Base-by-base conservation (phyloP, 768 basidiomycete species). In the Trametes cinnabarina region DNA sequence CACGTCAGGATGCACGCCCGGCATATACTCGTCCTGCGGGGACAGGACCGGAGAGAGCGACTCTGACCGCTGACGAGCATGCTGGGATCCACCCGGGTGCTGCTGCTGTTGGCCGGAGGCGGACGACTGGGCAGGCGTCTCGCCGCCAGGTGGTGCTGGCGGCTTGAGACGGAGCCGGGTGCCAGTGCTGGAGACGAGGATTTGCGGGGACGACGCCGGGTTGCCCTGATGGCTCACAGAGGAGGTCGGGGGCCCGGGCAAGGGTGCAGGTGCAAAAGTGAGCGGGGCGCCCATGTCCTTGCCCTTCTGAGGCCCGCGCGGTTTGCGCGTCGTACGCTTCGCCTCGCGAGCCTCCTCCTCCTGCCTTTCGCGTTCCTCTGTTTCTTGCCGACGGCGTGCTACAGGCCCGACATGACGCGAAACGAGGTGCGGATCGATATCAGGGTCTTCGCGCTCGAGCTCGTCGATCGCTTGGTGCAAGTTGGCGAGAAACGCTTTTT, bases 161-260 rank as follows among this genome's bases (percentile, higher is more conserved):
- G 81, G 78, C 57, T 81, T 82, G 54, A 82, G 73, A 55, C 82
- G 77, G 42, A 82, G 65, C 22, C 78, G 73, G 26, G 79, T 73
- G 11, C 82, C 82, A n/a, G 74, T 75, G 47, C 76, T 75, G 0
- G 79, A 76, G 12, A 81, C 76, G 26, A 81, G 66, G 15, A 79
- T 49, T 19, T 63, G 64, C 2, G 58, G 54, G 4, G 57, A 52
- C 34, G 49, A 47, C 9, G 48, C 34, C 3, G 52, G 32, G 25
- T 53, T 48, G 6, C 32, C 48, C 30, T 56, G 59, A 25, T 28
- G 26, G 9, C 47, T 11, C 7, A 32, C 30, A 12, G 30, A 32
- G 3, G 51, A 22, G 10, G 47, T 52, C 12, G 58, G 47, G 8
- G 61, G 51, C n/a, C 64, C 49, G 26, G 63, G 26, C 26, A 54